Evolutionary conservation across 1,139 yeast genomes (phyloP), one percentile per base, ranked within the genome.

Genomic region (Protomyces inundatus): DNA sequence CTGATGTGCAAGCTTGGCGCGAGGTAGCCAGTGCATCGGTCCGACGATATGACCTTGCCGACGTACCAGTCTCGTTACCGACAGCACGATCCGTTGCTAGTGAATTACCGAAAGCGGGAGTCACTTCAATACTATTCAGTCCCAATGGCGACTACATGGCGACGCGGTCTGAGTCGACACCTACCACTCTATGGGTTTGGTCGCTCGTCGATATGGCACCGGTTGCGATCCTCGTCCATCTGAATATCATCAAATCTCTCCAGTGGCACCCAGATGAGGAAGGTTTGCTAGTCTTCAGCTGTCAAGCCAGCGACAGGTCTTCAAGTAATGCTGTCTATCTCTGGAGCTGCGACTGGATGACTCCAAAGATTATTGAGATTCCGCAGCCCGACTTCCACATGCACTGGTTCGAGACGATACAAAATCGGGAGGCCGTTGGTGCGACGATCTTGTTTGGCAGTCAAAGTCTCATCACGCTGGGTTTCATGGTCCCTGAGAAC

Each of bases 141-240:
- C 55, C 54, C 12, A 66, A 68, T 34, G 70, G 70, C 30, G 54
- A 64, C 4, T 51, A 64, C 5, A 65, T 69, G 9, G 70, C 67
- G 10, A 67, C 69, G 7, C 50, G 64, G 39, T 65, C 37, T 33
- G 68, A 67, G 16, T 57, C 40, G 7, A 61, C 57, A 55, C 70
- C 71, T n/a, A 69, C 69, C 5, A 61, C 69, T 4, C 51, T 69
- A 14, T 69, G 70, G 70, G 61, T 69, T 34, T 69, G 71, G 71
- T 65, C 69, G 16, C 42, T 69, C 10, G 52, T 58, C 39, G 53
- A 58, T 23, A 40, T 66, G 48, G 39, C 62, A 4, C 68, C 68
- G 6, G 60, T 69, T 14, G 67, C 71, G 23, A 54, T 69, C 34
- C 55, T 69, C 40, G 66, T 65, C 3, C 61, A 64, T 23, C 16